phyloP scores from a whole-genome alignment of 2,329 filamentous ascomycete genomes.

The Hypoxylon sp. region DNA sequence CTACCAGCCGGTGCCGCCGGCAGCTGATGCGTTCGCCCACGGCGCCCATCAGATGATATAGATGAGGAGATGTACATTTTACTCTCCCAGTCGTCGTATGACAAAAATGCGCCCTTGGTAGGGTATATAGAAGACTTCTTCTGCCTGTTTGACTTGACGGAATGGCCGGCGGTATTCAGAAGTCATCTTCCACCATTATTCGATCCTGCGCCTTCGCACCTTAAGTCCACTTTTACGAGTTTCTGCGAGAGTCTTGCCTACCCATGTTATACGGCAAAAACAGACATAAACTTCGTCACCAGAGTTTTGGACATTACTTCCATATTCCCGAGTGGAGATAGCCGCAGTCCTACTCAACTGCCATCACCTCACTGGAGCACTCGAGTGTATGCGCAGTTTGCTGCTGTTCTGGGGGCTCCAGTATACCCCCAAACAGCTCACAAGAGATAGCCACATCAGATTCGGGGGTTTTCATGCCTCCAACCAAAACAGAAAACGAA shows the following conservation, averaged over 20 bases:
- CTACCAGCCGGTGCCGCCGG: slow-evolving; percentile 50
- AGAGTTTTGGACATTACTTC: slow-evolving; percentile 7
- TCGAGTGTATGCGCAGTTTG: slow-evolving; percentile 54
- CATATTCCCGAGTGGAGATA: slow-evolving; percentile 52
- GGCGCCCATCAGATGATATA: slow-evolving; percentile 22
- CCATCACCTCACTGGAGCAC: slow-evolving; percentile 47
- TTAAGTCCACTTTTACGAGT: slow-evolving; percentile 51
- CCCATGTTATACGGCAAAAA: slow-evolving; percentile 36
- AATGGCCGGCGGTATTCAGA: slow-evolving; percentile 42
- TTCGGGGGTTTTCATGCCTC: slow-evolving; percentile 47
- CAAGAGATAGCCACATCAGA: slow-evolving; percentile 49
- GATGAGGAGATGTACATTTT: slow-evolving; percentile 55
- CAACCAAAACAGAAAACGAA: slow-evolving; percentile 49
- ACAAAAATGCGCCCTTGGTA: slow-evolving; percentile 54
- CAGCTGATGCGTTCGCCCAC: slow-evolving; percentile 35
- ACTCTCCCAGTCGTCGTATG: slow-evolving; percentile 50
- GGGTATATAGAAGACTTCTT: slow-evolving; percentile 55
- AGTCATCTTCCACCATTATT: slow-evolving; percentile 54
- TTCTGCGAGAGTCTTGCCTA: slow-evolving; percentile 22
- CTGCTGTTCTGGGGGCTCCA: slow-evolving; percentile 51
- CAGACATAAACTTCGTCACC: slow-evolving; percentile 8
- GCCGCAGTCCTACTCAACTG: slow-evolving; percentile 51
- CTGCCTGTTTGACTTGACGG: too few relatives aligned
- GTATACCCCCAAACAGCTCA: slow-evolving; percentile 52
- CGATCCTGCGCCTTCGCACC: slow-evolving; percentile 53